Evolutionary conservation across 1,284 basidiomycete species (phyloP).

Genomic region (Tilletia setariae): DNA sequence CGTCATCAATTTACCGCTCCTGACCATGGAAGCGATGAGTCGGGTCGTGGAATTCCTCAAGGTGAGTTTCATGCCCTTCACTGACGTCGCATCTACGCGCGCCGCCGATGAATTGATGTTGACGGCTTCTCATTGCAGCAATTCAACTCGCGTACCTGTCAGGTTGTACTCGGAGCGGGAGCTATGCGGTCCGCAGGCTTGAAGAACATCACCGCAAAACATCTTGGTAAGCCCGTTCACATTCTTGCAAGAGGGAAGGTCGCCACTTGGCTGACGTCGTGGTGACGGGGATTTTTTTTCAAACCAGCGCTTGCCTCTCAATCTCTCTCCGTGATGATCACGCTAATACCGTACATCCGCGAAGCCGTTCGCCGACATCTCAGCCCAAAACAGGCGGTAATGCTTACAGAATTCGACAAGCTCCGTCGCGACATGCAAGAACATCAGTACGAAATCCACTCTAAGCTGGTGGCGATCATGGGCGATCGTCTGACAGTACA

Average conservation of each 20-base stretch:
- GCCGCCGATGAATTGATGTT: too few species aligned
- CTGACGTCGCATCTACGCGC: not conserved
- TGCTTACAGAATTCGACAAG: constrained; percentile 97
- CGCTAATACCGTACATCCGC: constrained; percentile 92
- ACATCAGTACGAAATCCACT: constrained; percentile 97
- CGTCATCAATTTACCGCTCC: constrained; percentile 78
- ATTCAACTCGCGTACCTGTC: constrained; percentile 97
- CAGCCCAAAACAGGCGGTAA: constrained; percentile 83
- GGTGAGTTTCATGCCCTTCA: constrained; percentile 9
- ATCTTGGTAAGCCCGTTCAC: constrained; percentile 62
- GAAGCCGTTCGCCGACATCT: constrained; percentile 90
- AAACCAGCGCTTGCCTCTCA: constrained; percentile 83
- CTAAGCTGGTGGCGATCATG: constrained; percentile 98
- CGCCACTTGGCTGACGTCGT: too few species aligned
- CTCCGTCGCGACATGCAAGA: constrained; percentile 97
- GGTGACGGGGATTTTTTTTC: constrained; percentile 20
- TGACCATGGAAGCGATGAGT: constrained; percentile 90
- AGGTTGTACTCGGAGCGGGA: constrained; percentile 94
- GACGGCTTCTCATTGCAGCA: constrained; percentile 1
- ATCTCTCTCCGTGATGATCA: constrained; percentile 86
- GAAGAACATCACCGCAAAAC: constrained; percentile 97
- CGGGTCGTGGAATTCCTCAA: constrained; percentile 89
- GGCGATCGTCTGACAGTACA: constrained; percentile 86
- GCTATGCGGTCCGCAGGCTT: constrained; percentile 96
- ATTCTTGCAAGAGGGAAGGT: not conserved